Conservation (phyloP, 2,329 filamentous ascomycete genomes). For the Aspergillus chevalieri region DNA sequence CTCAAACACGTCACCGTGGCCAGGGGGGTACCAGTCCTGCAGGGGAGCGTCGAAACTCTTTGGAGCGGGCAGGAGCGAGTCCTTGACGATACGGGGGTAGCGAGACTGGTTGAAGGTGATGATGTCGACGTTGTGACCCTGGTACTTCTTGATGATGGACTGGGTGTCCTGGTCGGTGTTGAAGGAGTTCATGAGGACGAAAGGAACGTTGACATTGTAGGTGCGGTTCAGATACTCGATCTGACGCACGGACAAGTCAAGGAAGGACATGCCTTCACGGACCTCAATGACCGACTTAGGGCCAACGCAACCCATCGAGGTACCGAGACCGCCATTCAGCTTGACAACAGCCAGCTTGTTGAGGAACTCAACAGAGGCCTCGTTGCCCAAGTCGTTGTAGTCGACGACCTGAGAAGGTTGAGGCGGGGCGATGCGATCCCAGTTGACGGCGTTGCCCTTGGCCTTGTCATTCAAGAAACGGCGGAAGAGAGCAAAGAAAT, state of each 20-base stretch:
- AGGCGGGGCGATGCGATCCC: constrained; percentile 93
- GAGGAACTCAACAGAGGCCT: constrained; percentile 86
- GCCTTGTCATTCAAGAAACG: constrained; percentile 98
- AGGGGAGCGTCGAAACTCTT: constrained; percentile 83
- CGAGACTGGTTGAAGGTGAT: constrained; percentile 99
- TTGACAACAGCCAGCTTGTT: constrained; percentile 98
- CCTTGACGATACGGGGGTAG: constrained; percentile 96
- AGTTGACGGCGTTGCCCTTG: constrained; percentile 92
- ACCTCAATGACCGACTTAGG: constrained; percentile 99
- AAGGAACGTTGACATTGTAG: constrained; percentile 93
- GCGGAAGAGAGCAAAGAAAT: constrained; percentile 98
- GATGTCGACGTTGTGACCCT: constrained; percentile 99
- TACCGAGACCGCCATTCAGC: constrained; percentile 98
- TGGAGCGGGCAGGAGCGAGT: constrained; percentile 91
- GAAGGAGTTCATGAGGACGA: constrained; percentile 99
- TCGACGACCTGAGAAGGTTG: constrained; percentile 90
- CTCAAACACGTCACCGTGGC: constrained; percentile 99
- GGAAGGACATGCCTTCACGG: constrained; percentile 99
- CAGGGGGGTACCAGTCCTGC: constrained; percentile 96
- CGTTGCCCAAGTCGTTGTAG: constrained; percentile 84
- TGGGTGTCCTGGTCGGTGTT: constrained; percentile 98
- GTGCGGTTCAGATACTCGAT: constrained; percentile 99
- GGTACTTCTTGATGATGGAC: constrained; percentile 99
- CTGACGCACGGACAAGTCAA: constrained; percentile 96
- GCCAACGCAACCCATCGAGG: constrained; percentile 98